Evolutionary conservation across 208 protist genomes (phyloP), one percentile per base, ranked within the genome.

Genomic region (Borovskyia barvae): DNA sequence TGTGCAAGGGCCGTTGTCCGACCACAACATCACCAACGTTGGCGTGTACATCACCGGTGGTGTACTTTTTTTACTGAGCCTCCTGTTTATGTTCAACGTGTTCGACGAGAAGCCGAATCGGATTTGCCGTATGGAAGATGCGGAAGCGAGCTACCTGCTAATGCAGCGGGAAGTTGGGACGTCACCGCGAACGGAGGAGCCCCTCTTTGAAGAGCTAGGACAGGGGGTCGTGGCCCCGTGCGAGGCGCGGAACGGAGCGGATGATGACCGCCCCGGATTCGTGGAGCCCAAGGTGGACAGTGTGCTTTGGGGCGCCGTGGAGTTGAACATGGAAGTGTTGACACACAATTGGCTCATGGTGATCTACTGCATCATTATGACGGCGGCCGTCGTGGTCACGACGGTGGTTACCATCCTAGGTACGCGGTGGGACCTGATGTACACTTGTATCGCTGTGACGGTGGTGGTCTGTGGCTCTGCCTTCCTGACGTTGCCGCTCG

Each of bases 21-120:
- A 91, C 49, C 45, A 52, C 8, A 53, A 61, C 5, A 8, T 75
- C n/a, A 54, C 66, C 32, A 36, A 71, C 24, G 40, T 87, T n/a
- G 72, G 71, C 32, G 67, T 80, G 1, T 82, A 59, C 51, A 56
- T 87, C 22, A 48, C 77, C 7, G 83, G 66, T 7, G 72, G 48
- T 8, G 37, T 80, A 28, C 64, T 85, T 48, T 52, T 87, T n/a
- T 11, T 80, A 36, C 52, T 71, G 8, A 55, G 52, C 6, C 5
- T 82, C 11, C 53, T 87, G 26, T 85, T 81, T 42, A 48, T 76
- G 26, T 75, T 81, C 35, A 90, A 90, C 71, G 69, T 80, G 41
- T 74, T 78, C 48, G 79, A 56, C 8, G 83, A 90, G 77, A 22
- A 66, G 26, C 59, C n/a, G 6, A 85, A 90, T 59, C 52, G 60